phyloP scores from a whole-genome alignment of 2,329 filamentous ascomycete species.

The Coniochaeta pulveracea region DNA sequence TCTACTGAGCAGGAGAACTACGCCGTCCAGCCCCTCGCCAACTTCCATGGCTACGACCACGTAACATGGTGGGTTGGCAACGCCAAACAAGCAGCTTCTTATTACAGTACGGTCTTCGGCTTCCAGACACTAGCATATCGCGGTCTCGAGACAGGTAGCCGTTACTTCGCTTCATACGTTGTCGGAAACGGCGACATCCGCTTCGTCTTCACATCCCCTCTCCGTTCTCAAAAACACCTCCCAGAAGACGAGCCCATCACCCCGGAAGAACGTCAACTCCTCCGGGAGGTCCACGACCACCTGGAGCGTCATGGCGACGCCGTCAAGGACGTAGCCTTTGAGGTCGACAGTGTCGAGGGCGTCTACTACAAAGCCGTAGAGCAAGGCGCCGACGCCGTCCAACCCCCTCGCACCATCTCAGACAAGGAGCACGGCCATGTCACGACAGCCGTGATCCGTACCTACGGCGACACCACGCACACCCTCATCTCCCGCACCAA shows the following conservation, averaged over 20 bases:
- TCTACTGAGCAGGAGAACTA: constrained; percentile 37
- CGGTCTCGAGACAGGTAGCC: constrained; percentile 78
- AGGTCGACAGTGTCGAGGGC: constrained; percentile 77
- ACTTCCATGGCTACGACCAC: constrained; percentile 81
- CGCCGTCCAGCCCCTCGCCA: constrained; percentile 32
- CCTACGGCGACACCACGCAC: constrained; percentile 92
- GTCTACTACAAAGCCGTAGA: constrained; percentile 67
- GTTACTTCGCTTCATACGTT: constrained; percentile 74
- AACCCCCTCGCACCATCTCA: constrained; percentile 39
- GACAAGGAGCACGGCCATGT: constrained; percentile 57
- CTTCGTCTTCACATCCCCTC: constrained; percentile 75
- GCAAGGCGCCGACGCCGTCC: constrained; percentile 50
- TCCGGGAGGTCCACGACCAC: constrained; percentile 70
- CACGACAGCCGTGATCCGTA: constrained; percentile 68
- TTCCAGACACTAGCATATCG: constrained; percentile 75
- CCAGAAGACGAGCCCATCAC: constrained; percentile 50
- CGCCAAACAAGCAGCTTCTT: constrained; percentile 86
- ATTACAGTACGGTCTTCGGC: constrained; percentile 79
- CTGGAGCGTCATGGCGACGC: constrained; percentile 83
- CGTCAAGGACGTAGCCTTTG: constrained; percentile 91
- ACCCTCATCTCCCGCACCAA: constrained; percentile 65
- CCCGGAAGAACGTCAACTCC: constrained; percentile 49
- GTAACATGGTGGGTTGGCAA: constrained; percentile 96
- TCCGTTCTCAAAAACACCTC: constrained; percentile 49
- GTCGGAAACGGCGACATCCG: constrained; percentile 64